Base-by-base conservation (phyloP, 768 basidiomycete genomes). In the Serpula lacrymans region DNA sequence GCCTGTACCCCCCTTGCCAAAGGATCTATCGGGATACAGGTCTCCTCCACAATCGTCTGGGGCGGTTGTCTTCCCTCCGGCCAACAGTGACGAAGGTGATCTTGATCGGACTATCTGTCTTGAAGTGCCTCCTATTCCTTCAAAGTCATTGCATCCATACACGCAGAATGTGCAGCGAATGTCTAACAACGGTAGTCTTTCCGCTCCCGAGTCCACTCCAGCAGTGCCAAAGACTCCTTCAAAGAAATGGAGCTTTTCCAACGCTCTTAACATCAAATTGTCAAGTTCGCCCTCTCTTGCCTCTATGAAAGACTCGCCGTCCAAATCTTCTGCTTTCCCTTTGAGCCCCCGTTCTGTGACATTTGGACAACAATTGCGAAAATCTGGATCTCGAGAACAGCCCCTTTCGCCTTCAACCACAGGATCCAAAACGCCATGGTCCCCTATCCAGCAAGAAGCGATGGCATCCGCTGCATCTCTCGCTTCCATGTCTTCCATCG, bases 171-270 rank as follows among this genome's bases (percentile, higher is more conserved):
- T 64, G 41, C 64, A 72, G 39, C 69, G 70, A 38, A 63, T 65
- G 43, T 51, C 56, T 30, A 53, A 64, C 55, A 51, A 51, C 58
- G 55, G 58, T 50, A 54, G 69, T 65, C 59, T 55, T 42, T 48
- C 64, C 58, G 50, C 65, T 39, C 60, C 69, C 22, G 73, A 78
- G 42, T 63, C 72, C 41, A 49, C 54, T 11, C 70, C 80, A 28
- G 54, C 67, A 12, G 67, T 73, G 30, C 67, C 73, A 37, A 88
- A 87, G 67, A 86, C 87, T 3, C 89, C 90, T 24, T 89, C 87
- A n/a, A 93, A 92, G 75, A 94, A 94, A 63, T 94, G 91, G 91
- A 93, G 90, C 58, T 87, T 94, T 60, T 86, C 88, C n/a, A 84
- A 76, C 47, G 88, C 86, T 17, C 67, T 93, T 4, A 88, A 86